Conservation (phyloP, 169 alveolate genomes). For the Plasmodium adleri region DNA sequence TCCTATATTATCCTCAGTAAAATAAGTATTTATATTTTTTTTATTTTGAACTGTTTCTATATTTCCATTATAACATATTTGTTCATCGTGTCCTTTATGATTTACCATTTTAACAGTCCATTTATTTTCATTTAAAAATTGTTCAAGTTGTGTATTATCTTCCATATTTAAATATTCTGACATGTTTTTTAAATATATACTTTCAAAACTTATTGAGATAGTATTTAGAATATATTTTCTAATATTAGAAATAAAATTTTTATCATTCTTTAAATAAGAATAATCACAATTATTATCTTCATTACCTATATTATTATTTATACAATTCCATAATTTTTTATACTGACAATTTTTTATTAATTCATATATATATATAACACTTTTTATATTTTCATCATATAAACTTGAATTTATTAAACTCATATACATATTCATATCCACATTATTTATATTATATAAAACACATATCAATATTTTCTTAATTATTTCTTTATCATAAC, state of each 20-base stretch:
- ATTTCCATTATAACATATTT: slow-evolving; percentile 54
- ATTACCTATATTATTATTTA: slow-evolving; percentile 9
- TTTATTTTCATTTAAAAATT: slow-evolving; percentile 30
- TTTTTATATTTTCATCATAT: slow-evolving; percentile 66
- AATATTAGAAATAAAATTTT: slow-evolving; percentile 31
- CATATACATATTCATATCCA: slow-evolving; percentile 66
- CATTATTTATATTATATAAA: slow-evolving; percentile 49
- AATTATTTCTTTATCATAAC: slow-evolving; percentile 54
- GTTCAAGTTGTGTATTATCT: slow-evolving; percentile 27
- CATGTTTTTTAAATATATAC: slow-evolving; percentile 46
- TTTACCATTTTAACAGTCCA: slow-evolving; percentile 45
- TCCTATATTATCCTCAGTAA: slow-evolving; percentile 53
- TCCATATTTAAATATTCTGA: slow-evolving; percentile 39
- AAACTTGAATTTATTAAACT: slow-evolving; percentile 59
- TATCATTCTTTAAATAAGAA: slow-evolving; percentile 42
- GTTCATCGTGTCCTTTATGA: slow-evolving; percentile 39
- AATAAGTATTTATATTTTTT: slow-evolving; percentile 42
- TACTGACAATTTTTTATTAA: slow-evolving; percentile 53
- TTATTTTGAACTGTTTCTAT: slow-evolving; percentile 45
- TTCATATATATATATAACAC: slow-evolving; percentile 46
- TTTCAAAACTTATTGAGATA: slow-evolving; percentile 64
- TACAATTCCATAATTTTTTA: slow-evolving; percentile 61
- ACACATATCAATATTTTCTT: slow-evolving; percentile 68
- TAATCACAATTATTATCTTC: slow-evolving; percentile 41
- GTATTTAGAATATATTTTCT: slow-evolving; percentile 53